Percentiles rank a stretch among this genome's conserved stretches.
Evolutionary conservation across 2,329 filamentous ascomycete genomes (phyloP).

Genomic region (Clonostachys sp.): DNA sequence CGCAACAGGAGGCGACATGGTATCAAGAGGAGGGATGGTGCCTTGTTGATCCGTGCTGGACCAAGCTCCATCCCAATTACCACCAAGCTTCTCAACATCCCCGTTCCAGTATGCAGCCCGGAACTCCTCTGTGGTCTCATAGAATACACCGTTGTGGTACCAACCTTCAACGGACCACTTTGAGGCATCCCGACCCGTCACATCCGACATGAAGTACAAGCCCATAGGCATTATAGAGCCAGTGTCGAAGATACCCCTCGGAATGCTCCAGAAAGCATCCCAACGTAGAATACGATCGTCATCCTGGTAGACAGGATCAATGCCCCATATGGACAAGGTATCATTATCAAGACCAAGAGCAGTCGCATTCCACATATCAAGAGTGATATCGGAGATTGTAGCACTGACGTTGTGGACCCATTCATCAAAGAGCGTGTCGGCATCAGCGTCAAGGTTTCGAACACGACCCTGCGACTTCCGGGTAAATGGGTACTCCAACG

Average conservation of each 20-base stretch:
- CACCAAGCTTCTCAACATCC: slow-evolving; percentile 9
- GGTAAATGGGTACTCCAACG: slow-evolving; percentile 35
- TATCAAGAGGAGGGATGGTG: slow-evolving; percentile 7
- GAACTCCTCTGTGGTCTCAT: slow-evolving; percentile 42
- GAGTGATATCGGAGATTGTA: background rate
- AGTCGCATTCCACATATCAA: slow-evolving; percentile 14
- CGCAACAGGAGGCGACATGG: slow-evolving; percentile 4
- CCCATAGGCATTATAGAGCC: slow-evolving; percentile 38
- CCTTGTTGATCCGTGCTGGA: slow-evolving; percentile 33
- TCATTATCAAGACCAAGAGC: slow-evolving; percentile 36
- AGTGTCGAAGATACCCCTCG: slow-evolving; percentile 31
- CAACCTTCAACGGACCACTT: slow-evolving; percentile 47
- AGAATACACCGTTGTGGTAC: slow-evolving; percentile 50
- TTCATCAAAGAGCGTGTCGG: background rate
- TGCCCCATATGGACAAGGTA: slow-evolving; percentile 31
- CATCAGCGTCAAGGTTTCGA: no score
- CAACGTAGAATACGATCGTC: slow-evolving; percentile 37
- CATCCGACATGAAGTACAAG: slow-evolving; percentile 35
- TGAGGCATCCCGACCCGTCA: slow-evolving; percentile 43
- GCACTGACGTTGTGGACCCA: background rate
- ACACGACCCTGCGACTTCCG: slow-evolving; percentile 11
- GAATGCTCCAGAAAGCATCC: slow-evolving; percentile 36
- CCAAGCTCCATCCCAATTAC: slow-evolving; percentile 44
- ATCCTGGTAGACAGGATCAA: slow-evolving; percentile 36
- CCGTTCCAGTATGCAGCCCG: slow-evolving; percentile 40